Percentiles rank a stretch among this genome's conserved stretches.
Conservation (phyloP, 2,329 filamentous ascomycete genomes). For the Fusarium duplospermum region DNA sequence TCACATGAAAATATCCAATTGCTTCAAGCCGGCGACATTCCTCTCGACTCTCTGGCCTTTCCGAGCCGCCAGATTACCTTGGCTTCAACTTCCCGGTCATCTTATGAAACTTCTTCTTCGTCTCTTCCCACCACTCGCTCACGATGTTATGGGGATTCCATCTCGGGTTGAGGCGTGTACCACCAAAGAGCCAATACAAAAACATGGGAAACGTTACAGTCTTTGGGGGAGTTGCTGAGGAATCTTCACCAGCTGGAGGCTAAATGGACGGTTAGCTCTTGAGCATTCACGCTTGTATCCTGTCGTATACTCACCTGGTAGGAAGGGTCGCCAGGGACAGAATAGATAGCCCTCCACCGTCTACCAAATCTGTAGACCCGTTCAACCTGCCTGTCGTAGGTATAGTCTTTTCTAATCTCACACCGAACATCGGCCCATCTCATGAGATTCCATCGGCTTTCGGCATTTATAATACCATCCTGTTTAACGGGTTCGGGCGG, state of each 20-base stretch:
- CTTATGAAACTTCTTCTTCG: too few species aligned
- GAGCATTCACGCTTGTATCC: neutral
- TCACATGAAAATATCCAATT: too few species aligned
- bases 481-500: neutral
- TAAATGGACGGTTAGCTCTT: neutral
- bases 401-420: neutral
- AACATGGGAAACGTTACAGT: neutral
- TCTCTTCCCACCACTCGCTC: neutral
- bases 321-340: neutral
- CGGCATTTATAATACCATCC: neutral
- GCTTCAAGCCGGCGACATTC: too few species aligned
- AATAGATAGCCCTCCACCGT: neutral
- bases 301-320: neutral
- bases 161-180: neutral
- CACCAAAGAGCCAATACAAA: slow-evolving; percentile 3
- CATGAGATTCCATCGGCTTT: neutral
- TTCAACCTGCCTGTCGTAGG: neutral
- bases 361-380: neutral
- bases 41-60: neutral
- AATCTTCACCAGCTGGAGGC: neutral
- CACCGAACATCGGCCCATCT: neutral
- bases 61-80: too few species aligned
- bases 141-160: neutral
- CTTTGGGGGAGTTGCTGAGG: accelerated
- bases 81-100: too few species aligned